Percentiles rank a stretch among this genome's conserved stretches.
Evolutionary conservation across 441 rosid genomes (phyloP).

Genomic region (Adansonia grandidieri): DNA sequence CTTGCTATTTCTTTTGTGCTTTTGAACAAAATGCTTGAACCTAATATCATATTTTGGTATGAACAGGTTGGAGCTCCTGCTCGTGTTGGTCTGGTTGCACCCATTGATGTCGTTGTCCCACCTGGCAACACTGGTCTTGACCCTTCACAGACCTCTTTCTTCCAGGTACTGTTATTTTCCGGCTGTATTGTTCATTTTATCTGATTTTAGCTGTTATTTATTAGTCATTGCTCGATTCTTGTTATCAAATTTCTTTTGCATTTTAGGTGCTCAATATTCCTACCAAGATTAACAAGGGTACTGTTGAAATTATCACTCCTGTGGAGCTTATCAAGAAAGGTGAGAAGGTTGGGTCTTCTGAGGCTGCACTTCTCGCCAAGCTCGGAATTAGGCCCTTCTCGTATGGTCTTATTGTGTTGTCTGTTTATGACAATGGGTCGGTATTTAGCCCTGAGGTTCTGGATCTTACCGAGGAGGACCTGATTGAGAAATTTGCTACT

Average conservation of each 20-base stretch:
- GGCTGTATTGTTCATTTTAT: background rate
- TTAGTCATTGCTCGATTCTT: background rate
- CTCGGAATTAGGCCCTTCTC: conserved; percentile 61
- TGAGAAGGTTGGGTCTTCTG: conserved; percentile 87
- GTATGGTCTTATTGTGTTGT: conserved; percentile 18
- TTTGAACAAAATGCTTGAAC: background rate
- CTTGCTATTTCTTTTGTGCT: background rate
- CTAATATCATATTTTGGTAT: background rate
- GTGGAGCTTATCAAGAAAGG: conserved; percentile 84
- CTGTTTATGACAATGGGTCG: conserved; percentile 27
- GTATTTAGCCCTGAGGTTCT: conserved; percentile 27
- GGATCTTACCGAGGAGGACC: conserved; percentile 24
- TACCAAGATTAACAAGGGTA: conserved; percentile 97
- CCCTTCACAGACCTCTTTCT: conserved; percentile 96
- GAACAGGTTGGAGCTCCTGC: conserved; percentile 97
- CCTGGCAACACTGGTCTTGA: conserved; percentile 97
- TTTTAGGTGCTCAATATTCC: conserved; percentile 86
- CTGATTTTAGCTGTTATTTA: background rate
- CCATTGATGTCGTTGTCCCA: conserved; percentile 91
- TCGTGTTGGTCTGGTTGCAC: conserved; percentile 95
- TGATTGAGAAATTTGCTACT: conserved; percentile 65
- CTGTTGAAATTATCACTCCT: conserved; percentile 74
- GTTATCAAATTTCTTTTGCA: background rate
- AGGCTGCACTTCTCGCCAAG: conserved; percentile 82
- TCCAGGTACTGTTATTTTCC: conserved; percentile 45